These are phyloP conservation scores for Panus rudis DNA, from an alignment of 768 basidiomycete species.

Conservation along the genomic window DNA sequence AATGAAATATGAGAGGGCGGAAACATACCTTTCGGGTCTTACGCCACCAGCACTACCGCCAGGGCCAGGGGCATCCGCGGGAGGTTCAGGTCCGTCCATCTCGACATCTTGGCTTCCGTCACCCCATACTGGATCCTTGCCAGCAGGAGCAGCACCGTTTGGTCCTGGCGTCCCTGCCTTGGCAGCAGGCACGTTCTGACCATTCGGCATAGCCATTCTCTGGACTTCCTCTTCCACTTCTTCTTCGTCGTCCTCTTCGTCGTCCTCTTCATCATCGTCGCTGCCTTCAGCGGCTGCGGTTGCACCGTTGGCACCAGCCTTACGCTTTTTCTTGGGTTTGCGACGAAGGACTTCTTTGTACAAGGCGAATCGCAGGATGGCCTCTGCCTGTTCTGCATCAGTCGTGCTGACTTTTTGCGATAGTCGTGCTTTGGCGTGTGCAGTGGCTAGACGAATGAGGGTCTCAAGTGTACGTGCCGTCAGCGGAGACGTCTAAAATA, in stretches of 20 bases:
- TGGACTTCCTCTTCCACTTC: slow-evolving; percentile 46
- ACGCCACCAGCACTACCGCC: slow-evolving; percentile 41
- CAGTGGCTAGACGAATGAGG: slow-evolving; percentile 94
- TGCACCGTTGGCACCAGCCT: slow-evolving; percentile 65
- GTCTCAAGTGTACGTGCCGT: slow-evolving; percentile 99
- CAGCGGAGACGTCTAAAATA: slow-evolving; percentile 80
- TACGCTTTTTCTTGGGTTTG: slow-evolving; percentile 74
- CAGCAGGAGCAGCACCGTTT: too few species aligned
- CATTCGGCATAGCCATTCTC: slow-evolving; percentile 42
- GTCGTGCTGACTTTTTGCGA: slow-evolving; percentile 75
- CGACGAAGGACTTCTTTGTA: slow-evolving; percentile 96
- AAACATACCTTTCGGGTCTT: slow-evolving; percentile 51
- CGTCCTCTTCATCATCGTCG: slow-evolving; percentile 40
- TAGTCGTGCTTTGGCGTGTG: slow-evolving; percentile 93
- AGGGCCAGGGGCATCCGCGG: slow-evolving; percentile 28
- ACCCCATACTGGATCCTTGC: slow-evolving; percentile 60
- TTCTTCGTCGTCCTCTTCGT: slow-evolving; percentile 45
- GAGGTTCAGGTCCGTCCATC: slow-evolving; percentile 46
- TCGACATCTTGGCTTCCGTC: slow-evolving; percentile 60
- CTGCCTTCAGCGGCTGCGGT: slow-evolving; percentile 24
- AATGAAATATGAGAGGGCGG: not conserved
- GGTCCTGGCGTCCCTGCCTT: too few species aligned
- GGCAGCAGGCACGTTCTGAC: slow-evolving; percentile 21
- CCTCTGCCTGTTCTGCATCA: slow-evolving; percentile 88
- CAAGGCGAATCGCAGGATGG: slow-evolving; percentile 92